These are phyloP conservation scores for Guyanaporus albipodus DNA, from an alignment of 768 basidiomycete species.

Conservation along the genomic window DNA sequence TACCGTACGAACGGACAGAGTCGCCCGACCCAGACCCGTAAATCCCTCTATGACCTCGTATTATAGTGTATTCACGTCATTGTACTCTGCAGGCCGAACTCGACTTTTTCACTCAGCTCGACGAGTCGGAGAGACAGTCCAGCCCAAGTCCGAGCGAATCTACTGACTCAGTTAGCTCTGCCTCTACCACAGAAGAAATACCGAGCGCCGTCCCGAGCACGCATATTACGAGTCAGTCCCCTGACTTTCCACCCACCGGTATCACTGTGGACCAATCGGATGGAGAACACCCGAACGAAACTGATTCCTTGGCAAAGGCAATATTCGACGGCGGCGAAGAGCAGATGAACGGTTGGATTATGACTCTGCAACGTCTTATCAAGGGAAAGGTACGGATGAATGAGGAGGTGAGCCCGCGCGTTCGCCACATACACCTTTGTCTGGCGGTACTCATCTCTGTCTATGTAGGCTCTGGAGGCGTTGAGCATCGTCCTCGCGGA, in stretches of 20 bases:
- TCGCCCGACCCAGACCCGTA: slow-evolving; percentile 20
- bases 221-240: slow-evolving; percentile 17
- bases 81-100: slow-evolving; percentile 7
- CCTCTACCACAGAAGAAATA: slow-evolving; percentile 2
- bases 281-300: background rate
- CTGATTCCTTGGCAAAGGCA: background rate
- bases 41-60: background rate
- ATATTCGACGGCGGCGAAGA: slow-evolving; percentile 1
- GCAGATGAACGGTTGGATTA: slow-evolving; percentile 17
- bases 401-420: slow-evolving; percentile 16
- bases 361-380: slow-evolving; percentile 28
- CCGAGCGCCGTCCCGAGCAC: slow-evolving; percentile 14
- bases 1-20: slow-evolving; percentile 21
- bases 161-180: background rate
- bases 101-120: slow-evolving; percentile 7
- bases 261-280: background rate
- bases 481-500: slow-evolving; percentile 29
- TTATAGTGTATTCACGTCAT: background rate
- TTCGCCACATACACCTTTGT: background rate
- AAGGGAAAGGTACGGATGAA: slow-evolving; percentile 25
- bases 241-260: slow-evolving; percentile 1
- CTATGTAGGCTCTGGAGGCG: slow-evolving; percentile 21
- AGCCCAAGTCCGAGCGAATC: slow-evolving; percentile 4
- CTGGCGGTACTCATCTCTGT: background rate
- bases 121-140: slow-evolving; percentile 4